Base-by-base conservation (phyloP, 2,329 filamentous ascomycete species). In the Cordyceps javanica region DNA sequence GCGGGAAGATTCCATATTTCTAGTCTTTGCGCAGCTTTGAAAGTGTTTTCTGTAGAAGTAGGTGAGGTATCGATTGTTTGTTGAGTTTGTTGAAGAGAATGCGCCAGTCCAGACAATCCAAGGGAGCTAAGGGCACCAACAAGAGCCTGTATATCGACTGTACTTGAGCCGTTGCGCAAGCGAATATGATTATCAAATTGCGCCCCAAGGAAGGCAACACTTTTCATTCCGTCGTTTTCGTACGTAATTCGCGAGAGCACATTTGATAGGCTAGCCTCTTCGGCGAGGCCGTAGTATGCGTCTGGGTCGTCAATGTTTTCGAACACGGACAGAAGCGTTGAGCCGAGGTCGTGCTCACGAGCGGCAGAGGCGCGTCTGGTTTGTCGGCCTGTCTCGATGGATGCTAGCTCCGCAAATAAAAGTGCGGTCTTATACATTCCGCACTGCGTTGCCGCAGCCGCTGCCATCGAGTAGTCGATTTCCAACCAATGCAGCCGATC, bases 241-340 rank as follows among this genome's bases (percentile, higher is more conserved):
- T 97, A 93, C 63, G 96, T 91, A 5, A 97, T 80, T 10, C 90
- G 86, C 52, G 88, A 83, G 59, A 97, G 77, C 1, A 97, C 88
- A 11, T 88, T 90, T 16, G 82, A 78, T 16, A 99, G 74, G 58
- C 86, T 91, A 7, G 91, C 82, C 41, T 83, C 83, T 70, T 95
- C 89, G 42, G 90, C 83, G 8, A 97, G 80, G 4, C 94, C 95
- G 68, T 99, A 99, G 70, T 96, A 99, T 0, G 91, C 88, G 70
- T 99, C 94, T 2, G 92, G 93, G 66, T 99, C 95, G 67, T 97
- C 92, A 48, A 99, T 89, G 60, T 90, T 93, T 67, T 90, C 88
- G 69, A 94, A 99, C 3, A 99, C 92, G 1, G 82, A 77, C 45
- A 96, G 79, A 13, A 97, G 76, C 1, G 95, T 78, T 30, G 89